A percentile compares a stretch with the other conserved stretches of the same genome.
These are phyloP conservation scores for Lipomyces chichibuensis DNA, from an alignment of 805 yeast species.

Conservation along the genomic window DNA sequence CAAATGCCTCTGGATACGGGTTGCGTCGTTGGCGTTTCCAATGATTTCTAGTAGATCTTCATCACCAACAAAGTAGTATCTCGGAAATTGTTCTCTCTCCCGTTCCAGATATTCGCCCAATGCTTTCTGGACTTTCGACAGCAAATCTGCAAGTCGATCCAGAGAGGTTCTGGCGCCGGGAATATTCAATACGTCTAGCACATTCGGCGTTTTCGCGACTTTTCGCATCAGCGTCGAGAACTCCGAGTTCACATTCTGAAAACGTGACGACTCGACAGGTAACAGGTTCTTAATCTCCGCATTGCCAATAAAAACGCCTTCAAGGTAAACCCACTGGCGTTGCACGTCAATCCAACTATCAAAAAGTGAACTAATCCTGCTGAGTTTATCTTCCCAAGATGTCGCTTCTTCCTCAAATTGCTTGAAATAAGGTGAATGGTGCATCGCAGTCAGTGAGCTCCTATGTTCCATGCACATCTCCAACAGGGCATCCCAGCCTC, in stretches of 20 bases:
- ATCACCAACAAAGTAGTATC: conserved; percentile 87
- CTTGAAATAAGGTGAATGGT: conserved; percentile 62
- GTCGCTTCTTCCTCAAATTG: conserved; percentile 62
- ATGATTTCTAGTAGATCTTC: conserved; percentile 84
- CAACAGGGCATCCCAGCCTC: conserved; percentile 67
- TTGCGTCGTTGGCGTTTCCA: conserved; percentile 60
- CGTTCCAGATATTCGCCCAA: conserved; percentile 76
- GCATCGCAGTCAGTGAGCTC: conserved; percentile 68
- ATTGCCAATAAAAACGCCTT: conserved; percentile 68
- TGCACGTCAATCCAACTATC: conserved; percentile 84
- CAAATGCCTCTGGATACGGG: conserved; percentile 59
- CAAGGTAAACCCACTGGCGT: conserved; percentile 83
- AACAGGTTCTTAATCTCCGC: conserved; percentile 63
- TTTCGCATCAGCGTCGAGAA: conserved; percentile 56
- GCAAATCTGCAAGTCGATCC: conserved; percentile 57
- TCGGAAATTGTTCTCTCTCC: conserved; percentile 74
- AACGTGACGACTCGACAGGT: conserved; percentile 71
- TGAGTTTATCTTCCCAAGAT: conserved; percentile 61
- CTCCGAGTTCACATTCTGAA: conserved; percentile 64
- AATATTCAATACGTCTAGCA: conserved; percentile 57
- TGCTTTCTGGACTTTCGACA: conserved; percentile 63
- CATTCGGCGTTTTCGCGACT: conserved; percentile 53
- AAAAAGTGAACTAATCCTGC: conserved; percentile 54
- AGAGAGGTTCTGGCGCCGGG: conserved; percentile 55
- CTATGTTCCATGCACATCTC: conserved; percentile 63